phyloP scores from a whole-genome alignment of 306 rosid species.

The Prosopis cineraria region DNA sequence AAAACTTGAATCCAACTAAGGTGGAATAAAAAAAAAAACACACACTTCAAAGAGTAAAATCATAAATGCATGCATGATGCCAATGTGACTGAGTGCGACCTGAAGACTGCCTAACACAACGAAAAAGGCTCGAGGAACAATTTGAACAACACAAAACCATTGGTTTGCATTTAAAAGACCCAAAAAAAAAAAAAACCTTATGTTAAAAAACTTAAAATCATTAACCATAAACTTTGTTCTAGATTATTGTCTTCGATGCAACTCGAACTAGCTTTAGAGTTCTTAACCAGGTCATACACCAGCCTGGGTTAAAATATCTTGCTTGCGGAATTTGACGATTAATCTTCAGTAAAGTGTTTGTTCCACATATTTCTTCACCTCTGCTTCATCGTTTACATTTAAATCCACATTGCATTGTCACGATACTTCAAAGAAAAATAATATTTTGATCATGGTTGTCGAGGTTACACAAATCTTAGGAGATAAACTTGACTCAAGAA shows the following conservation, averaged over 20 bases:
- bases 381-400: not conserved
- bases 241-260: not conserved
- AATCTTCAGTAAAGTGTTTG: not conserved
- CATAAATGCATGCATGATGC: no score
- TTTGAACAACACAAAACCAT: not conserved
- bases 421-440: not conserved
- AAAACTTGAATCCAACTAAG: not conserved
- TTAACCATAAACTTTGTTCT: not conserved
- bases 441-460: not conserved
- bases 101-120: not conserved
- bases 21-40: not conserved
- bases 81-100: not conserved
- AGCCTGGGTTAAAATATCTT: not conserved
- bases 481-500: no score
- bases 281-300: not conserved
- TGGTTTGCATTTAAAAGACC: not conserved
- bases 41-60: not conserved
- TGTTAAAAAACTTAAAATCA: not conserved
- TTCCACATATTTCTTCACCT: not conserved
- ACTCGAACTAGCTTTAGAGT: no score
- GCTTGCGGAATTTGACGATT: not conserved
- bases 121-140: not conserved
- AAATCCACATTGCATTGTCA: not conserved
- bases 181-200: not conserved
- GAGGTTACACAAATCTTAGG: no score